Evolutionary conservation across 83 land plant genomes (phyloP).

Genomic region (Thuja plicata): DNA sequence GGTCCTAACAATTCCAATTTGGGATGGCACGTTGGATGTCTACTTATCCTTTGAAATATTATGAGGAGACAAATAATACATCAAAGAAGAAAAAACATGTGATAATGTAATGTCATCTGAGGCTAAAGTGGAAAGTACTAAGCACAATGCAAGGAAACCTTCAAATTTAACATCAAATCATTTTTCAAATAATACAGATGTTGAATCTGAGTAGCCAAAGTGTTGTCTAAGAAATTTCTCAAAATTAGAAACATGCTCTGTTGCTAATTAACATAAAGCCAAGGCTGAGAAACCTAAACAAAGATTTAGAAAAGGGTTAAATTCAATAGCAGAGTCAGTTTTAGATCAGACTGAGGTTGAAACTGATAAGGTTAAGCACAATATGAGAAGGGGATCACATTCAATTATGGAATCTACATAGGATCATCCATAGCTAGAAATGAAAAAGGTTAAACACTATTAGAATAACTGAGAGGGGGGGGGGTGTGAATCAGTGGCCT

Average conservation of each 20-base stretch:
- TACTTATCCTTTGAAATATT: conserved; percentile 25
- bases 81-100: conserved; percentile 22
- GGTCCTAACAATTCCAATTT: too few species aligned
- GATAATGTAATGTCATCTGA: conserved; percentile 5
- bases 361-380: conserved; percentile 25
- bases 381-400: conserved; percentile 6
- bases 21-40: conserved; percentile 73
- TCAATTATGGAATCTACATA: too few species aligned
- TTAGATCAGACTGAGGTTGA: conserved; percentile 24
- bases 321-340: not conserved
- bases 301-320: conserved; percentile 17
- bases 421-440: too few species aligned
- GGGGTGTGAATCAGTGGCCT: too few species aligned
- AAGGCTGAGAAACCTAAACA: conserved; percentile 30
- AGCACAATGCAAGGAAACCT: conserved; percentile 24
- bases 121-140: conserved; percentile 29
- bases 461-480: too few species aligned
- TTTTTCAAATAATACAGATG: conserved; percentile 7
- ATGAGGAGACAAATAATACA: conserved; percentile 18
- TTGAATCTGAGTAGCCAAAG: conserved; percentile 45
- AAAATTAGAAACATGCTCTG: conserved; percentile 13
- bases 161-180: conserved; percentile 1
- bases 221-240: conserved; percentile 28
- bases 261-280: conserved; percentile 19
- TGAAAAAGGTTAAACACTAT: too few species aligned